These are phyloP conservation scores for Lactarius hengduanensis DNA, from an alignment of 768 basidiomycete genomes.

Conservation along the genomic window DNA sequence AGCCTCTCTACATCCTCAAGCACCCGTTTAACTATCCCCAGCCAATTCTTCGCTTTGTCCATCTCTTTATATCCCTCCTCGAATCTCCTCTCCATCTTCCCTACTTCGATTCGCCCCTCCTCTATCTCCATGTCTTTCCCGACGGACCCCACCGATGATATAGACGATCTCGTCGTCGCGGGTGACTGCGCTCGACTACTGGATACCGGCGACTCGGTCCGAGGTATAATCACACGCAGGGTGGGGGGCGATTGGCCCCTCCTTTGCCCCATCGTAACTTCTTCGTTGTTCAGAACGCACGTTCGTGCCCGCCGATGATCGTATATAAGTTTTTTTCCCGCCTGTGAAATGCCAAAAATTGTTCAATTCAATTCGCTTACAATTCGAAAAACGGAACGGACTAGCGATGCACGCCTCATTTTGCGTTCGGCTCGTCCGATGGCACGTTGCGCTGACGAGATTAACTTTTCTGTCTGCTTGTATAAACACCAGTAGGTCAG, in stretches of 20 bases:
- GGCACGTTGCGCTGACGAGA: constrained; percentile 21
- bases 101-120: constrained; percentile 59
- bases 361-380: not conserved
- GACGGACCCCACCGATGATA: constrained; percentile 50
- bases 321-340: constrained; percentile 15
- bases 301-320: constrained; percentile 20
- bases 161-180: constrained; percentile 42
- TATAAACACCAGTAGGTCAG: not conserved
- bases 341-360: constrained; percentile 3
- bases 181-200: constrained; percentile 12
- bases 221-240: constrained; percentile 22
- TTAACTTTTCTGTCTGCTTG: constrained; percentile 16
- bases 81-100: constrained; percentile 60
- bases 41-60: constrained; percentile 57
- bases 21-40: constrained; percentile 63
- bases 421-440: constrained; percentile 24
- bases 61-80: constrained; percentile 61
- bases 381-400: constrained; percentile 21
- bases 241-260: constrained; percentile 2
- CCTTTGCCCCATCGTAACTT: not conserved
- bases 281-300: not conserved
- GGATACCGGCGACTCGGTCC: constrained; percentile 9
- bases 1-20: constrained; percentile 42
- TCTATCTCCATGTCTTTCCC: constrained; percentile 55
- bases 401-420: constrained; percentile 20